These are phyloP conservation scores for Collybia sordida DNA, from an alignment of 768 basidiomycete species.

Conservation along the genomic window DNA sequence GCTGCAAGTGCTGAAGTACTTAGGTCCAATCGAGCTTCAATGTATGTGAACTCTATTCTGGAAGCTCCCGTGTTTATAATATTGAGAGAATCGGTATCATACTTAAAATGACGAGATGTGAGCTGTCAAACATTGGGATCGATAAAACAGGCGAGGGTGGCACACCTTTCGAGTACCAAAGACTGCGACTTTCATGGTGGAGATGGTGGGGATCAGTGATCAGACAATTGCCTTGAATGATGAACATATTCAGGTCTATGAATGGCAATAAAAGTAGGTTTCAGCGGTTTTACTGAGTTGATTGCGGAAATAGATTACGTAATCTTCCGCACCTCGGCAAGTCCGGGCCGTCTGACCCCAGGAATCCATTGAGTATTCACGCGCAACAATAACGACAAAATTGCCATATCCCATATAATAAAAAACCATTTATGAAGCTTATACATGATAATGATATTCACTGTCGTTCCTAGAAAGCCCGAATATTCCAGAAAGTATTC, in stretches of 20 bases:
- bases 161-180: conserved; percentile 38
- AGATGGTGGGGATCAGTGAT: neutral
- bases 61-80: conserved; percentile 23
- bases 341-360: no score
- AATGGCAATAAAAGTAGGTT: neutral
- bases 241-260: conserved; percentile 1
- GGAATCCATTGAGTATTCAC: no score
- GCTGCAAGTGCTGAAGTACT: conserved; percentile 34
- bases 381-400: no score
- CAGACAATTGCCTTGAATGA: neutral
- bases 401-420: no score
- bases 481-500: no score
- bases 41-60: conserved; percentile 32
- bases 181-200: conserved; percentile 40
- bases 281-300: neutral
- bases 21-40: conserved; percentile 35
- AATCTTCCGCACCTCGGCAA: no score
- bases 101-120: conserved; percentile 19
- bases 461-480: no score
- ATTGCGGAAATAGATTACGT: no score
- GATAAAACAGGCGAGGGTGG: neutral
- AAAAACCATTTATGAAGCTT: no score
- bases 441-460: no score
- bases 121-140: neutral
- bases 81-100: conserved; percentile 34